Conservation (phyloP, 106 monocot genomes). For the Apostasia shenzhenica region DNA sequence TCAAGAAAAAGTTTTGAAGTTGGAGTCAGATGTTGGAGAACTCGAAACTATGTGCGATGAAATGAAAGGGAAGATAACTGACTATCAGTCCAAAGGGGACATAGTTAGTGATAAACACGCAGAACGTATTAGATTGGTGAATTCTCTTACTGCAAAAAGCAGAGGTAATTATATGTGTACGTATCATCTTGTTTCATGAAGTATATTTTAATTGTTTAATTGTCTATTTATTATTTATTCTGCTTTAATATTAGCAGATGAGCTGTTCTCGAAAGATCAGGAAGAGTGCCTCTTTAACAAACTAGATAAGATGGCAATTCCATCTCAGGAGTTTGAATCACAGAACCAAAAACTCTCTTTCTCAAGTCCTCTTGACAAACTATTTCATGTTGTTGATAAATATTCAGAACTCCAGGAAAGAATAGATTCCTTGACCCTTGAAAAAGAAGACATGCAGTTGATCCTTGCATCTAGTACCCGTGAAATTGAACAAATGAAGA, state of each 20-base stretch:
- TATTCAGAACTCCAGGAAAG: slow-evolving; percentile 30
- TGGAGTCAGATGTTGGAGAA: slow-evolving; percentile 45
- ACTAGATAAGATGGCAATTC: slow-evolving; percentile 42
- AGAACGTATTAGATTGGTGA: slow-evolving; percentile 30
- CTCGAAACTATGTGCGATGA: slow-evolving; percentile 36
- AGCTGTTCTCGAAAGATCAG: slow-evolving; percentile 32
- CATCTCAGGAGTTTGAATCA: slow-evolving; percentile 18
- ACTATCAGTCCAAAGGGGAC: slow-evolving; percentile 46
- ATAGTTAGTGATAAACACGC: slow-evolving; percentile 36
- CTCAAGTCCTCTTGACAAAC: slow-evolving; percentile 53
- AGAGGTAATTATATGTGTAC: slow-evolving; percentile 30
- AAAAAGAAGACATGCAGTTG: slow-evolving; percentile 69
- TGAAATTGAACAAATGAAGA: slow-evolving; percentile 57
- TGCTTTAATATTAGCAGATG: slow-evolving; percentile 28
- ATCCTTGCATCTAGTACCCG: slow-evolving; percentile 28
- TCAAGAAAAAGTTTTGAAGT: slow-evolving; percentile 32
- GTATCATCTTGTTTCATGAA: neutral
- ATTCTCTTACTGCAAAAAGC: slow-evolving; percentile 29
- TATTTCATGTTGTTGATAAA: slow-evolving; percentile 58
- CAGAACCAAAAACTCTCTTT: slow-evolving; percentile 12
- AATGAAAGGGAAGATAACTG: slow-evolving; percentile 41
- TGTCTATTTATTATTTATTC: slow-evolving; percentile 10
- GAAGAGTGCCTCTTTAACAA: slow-evolving; percentile 52
- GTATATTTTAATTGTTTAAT: neutral
- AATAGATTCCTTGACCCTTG: slow-evolving; percentile 26